Base-by-base conservation (phyloP, 2,329 filamentous ascomycete genomes). In the Penicillium vulpinum region DNA sequence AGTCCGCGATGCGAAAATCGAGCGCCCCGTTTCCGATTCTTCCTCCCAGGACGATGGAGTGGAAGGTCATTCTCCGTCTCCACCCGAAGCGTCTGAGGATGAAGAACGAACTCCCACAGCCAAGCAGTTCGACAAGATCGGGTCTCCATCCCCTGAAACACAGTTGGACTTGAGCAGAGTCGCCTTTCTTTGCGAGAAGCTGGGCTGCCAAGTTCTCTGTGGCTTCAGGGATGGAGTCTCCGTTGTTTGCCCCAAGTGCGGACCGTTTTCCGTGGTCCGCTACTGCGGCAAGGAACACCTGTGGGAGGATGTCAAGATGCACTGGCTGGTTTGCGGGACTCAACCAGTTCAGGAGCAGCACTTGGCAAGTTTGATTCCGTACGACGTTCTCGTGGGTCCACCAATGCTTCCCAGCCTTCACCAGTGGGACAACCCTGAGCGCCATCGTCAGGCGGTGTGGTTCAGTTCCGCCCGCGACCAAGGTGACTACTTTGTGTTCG, bases 271-370 rank as follows among this genome's bases (percentile, higher is more conserved):
- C 9, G 61, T 62, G 39, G 56, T 70, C n/a, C 70, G 74, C 16
- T 78, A 77, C 60, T 78, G 76, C 63, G 60, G 61, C 38, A 67
- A 70, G 46, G 55, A 69, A 21, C 75, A 78, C 52, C 61, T 77
- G 6, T 61, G 73, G 46, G 62, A 65, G 15, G 72, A 76, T 44
- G 58, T 73, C 49, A 66, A 68, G 51, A n/a, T 28, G 5, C 76
- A 78, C 62, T 78, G 75, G 74, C 2, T 39, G 1, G 28, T 51
- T 21, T 73, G 72, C 29, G 60, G 62, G 2, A 41, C 61, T 15
- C 31, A 47, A 8, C 45, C 57, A n/a, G 67, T 74, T 49, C n/a
- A 46, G 0, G 53, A 67, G 9, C 64, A 62, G 8, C 67, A 62
- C 40, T 39, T 54, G 18, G 58, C 60, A 15, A 58, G 48, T 11